Evolutionary conservation across 768 basidiomycete genomes (phyloP), one percentile per base, ranked within the genome.

Genomic region (Symmetrospora coprosmae): DNA sequence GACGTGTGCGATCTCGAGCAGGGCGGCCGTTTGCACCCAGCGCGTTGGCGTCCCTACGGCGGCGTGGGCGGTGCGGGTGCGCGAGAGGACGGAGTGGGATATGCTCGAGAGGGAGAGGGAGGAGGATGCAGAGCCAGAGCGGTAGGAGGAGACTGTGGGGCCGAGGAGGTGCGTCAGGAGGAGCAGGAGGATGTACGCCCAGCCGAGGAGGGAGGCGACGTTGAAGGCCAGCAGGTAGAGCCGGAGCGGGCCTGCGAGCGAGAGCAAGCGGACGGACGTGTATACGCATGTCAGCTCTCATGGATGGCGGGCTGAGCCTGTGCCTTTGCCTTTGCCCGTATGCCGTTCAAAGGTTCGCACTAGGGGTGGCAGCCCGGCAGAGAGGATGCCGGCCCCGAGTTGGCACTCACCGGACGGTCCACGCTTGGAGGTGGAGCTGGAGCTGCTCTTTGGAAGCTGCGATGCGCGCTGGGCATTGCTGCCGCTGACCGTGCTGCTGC

Each of bases 1-100:
- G 35, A 82, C 81, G 71, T 99, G 94, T 2, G 85, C 65, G 23
- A 94, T 79, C 71, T 99, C 92, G 49, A 99, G 74, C 0, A 81
- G 67, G 1, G 92, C 92, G 50, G 81, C 79, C 25, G 79, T 87
- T 75, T 99, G 92, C 5, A 92, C 85, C 64, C 81, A 75, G 4
- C 2, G 68, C 64, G 25, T 17, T 23, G 25, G 25, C 2, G 50
- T 34, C 16, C 86, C 86, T 3, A 86, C 75, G 5, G 80, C 79
- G 11, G 77, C 71, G 69, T 81, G 83, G 11, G 82, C 77, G 0
- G 84, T 83, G 16, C 71, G 72, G 0, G 82, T 73, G 34, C 82
- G 76, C 41, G 73, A 66, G 71, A 80, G 74, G 33, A 81, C 14
- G 25, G 49, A 58, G 52, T 65, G 41, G 78, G 23, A 78, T 67